Percentiles rank a stretch among this genome's conserved stretches.
Evolutionary conservation across 148 eudicot genomes (phyloP).

Genomic region (Vaccinium darrowii): DNA sequence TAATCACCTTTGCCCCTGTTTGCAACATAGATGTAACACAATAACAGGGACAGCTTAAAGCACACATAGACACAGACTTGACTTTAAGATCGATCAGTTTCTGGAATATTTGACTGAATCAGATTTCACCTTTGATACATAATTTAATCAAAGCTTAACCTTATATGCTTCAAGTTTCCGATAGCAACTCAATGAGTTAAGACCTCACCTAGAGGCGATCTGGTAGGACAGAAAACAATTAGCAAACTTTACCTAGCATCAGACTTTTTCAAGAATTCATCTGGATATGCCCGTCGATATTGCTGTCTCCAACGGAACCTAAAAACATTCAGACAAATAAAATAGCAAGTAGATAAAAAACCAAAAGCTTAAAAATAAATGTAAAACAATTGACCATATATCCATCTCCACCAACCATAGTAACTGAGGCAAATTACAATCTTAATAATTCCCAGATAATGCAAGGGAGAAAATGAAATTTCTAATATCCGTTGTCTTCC

Average conservation of each 20-base stretch:
- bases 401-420: not conserved
- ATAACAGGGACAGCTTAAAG: not conserved
- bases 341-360: not conserved
- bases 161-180: not conserved
- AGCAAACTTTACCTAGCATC: constrained; percentile 57
- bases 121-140: not conserved
- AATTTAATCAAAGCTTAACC: not conserved
- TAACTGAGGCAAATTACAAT: not conserved
- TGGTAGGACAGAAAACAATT: not conserved
- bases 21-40: constrained; percentile 14
- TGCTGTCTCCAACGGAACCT: constrained; percentile 93
- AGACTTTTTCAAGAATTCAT: constrained; percentile 70
- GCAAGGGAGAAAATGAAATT: no score
- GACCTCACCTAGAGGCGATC: not conserved
- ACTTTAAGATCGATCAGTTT: not conserved
- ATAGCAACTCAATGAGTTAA: not conserved
- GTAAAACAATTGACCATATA: not conserved
- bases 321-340: constrained; percentile 17
- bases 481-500: not conserved
- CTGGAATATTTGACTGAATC: not conserved
- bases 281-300: constrained; percentile 71
- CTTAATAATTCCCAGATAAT: not conserved
- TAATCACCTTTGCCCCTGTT: constrained; percentile 83
- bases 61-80: not conserved
- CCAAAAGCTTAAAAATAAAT: not conserved